These are phyloP conservation scores for Aaosphaeria arxii DNA, from an alignment of 2,329 filamentous ascomycete species.

Conservation along the genomic window DNA sequence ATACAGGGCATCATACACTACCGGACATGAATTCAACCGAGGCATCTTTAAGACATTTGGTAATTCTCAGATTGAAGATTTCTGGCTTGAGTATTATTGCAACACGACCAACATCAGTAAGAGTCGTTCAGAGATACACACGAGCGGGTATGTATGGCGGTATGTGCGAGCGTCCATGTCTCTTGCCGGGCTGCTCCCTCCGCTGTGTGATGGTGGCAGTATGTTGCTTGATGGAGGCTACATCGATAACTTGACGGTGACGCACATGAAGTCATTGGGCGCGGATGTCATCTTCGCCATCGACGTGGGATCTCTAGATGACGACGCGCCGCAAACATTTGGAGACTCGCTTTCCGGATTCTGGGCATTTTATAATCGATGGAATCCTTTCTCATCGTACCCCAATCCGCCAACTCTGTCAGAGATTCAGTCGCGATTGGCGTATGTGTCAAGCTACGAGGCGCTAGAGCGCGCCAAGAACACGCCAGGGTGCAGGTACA, in stretches of 20 bases:
- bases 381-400: constrained; percentile 88
- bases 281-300: constrained; percentile 94
- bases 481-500: constrained; percentile 86
- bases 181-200: constrained; percentile 85
- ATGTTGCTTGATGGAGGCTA: constrained; percentile 97
- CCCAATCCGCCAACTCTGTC: constrained; percentile 93
- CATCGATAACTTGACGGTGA: constrained; percentile 93
- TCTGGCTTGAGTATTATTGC: constrained; percentile 98
- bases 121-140: constrained; percentile 87
- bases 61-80: constrained; percentile 96
- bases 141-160: constrained; percentile 94
- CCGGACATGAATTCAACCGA: constrained; percentile 96
- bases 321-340: constrained; percentile 86
- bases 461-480: constrained; percentile 90
- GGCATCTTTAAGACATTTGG: constrained; percentile 99
- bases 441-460: constrained; percentile 93
- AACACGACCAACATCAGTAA: constrained; percentile 99
- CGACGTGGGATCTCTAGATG: constrained; percentile 89
- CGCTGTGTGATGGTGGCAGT: constrained; percentile 92
- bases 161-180: constrained; percentile 98
- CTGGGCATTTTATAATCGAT: constrained; percentile 92
- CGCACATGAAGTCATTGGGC: constrained; percentile 93
- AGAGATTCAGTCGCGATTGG: constrained; percentile 91
- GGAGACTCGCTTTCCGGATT: constrained; percentile 92
- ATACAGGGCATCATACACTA: constrained; percentile 79